Base-by-base conservation (phyloP, 2,329 filamentous ascomycete genomes). In the Zasmidium cellare region DNA sequence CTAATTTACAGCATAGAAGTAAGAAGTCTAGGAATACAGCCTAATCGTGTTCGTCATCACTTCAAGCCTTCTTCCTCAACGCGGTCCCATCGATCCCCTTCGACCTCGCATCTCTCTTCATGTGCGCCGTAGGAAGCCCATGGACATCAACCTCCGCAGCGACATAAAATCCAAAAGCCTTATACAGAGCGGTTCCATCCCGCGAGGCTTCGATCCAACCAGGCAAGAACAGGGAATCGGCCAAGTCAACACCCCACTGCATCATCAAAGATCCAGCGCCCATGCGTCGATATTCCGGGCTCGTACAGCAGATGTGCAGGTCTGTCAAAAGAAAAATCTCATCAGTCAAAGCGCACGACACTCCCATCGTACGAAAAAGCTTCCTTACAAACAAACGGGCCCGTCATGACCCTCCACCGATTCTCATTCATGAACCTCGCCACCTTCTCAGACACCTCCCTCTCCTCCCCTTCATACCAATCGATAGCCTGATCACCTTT, bases 191-290 rank as follows among this genome's bases (percentile, higher is more conserved):
- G 46, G 61, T 66, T 2, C 68, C 71, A 9, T 56, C 53, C 1
- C 65, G 56, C 7, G 69, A 68, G 1, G 65, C 63, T 46, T 71
- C 67, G 3, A 72, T 63, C 65, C 67, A 72, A 0, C 61, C 62
- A 3, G 69, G 67, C 9, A 72, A 47, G 38, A 64, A 70, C 45
- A 75, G 65, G 38, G 64, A 61, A 31, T 72, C 64, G 1, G 61
- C 74, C n/a, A 74, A 66, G 7, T 69, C 56, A 1, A 70, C 71
- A 6, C 76, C 75, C 71, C 74, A 78, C 20, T 69, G 62, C 25
- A 77, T 67, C 24, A 78, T 64, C 35, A 74, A 64, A 31, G 67
- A 68, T 1, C 75, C 75, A 1, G 72, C 48, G 2, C 76, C 76
- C 31, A 71, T 71, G 2, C 69, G 66, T 46, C 76, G 71, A 46